Percentiles rank a stretch among this genome's conserved stretches.
Conservation (phyloP, 1,139 yeast species). For the Candida sp. region DNA sequence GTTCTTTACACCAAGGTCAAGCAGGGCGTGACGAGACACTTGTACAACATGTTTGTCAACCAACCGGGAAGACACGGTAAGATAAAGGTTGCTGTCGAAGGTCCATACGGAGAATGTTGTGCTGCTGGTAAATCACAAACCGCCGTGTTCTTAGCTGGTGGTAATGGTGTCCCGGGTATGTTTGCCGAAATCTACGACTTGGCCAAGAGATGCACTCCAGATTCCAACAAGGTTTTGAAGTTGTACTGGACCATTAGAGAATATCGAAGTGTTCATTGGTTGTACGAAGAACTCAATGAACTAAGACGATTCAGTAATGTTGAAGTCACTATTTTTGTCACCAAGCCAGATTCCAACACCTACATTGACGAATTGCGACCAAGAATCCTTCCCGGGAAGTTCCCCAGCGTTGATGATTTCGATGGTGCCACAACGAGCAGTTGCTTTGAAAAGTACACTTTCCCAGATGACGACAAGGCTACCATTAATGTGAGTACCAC, state of each 20-base stretch:
- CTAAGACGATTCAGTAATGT: slow-evolving; percentile 26
- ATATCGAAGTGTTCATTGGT: slow-evolving; percentile 46
- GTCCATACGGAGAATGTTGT: slow-evolving; percentile 42
- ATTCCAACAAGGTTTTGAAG: slow-evolving; percentile 12
- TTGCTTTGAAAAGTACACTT: not conserved
- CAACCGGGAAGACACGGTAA: slow-evolving; percentile 26
- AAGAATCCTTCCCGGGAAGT: slow-evolving; percentile 3
- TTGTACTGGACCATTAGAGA: slow-evolving; percentile 52
- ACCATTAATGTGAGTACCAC: not conserved
- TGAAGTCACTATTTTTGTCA: slow-evolving; percentile 23
- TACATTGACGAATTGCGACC: slow-evolving; percentile 2
- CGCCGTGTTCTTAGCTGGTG: slow-evolving; percentile 43
- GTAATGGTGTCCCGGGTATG: slow-evolving; percentile 48
- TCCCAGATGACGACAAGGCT: not conserved
- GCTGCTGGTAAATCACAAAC: slow-evolving; percentile 30
- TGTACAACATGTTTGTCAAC: slow-evolving; percentile 30
- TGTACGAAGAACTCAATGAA: slow-evolving; percentile 43
- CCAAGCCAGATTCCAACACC: slow-evolving; percentile 36
- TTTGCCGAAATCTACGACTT: slow-evolving; percentile 40
- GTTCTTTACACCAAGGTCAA: slow-evolving; percentile 34
- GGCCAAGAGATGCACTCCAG: slow-evolving; percentile 14
- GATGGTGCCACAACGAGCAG: slow-evolving; percentile 6
- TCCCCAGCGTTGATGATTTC: not conserved
- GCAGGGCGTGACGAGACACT: slow-evolving; percentile 37
- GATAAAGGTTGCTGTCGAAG: slow-evolving; percentile 39